Evolutionary conservation across 345 rosid genomes (phyloP).

Genomic region (Rhodamnia rubescens): DNA sequence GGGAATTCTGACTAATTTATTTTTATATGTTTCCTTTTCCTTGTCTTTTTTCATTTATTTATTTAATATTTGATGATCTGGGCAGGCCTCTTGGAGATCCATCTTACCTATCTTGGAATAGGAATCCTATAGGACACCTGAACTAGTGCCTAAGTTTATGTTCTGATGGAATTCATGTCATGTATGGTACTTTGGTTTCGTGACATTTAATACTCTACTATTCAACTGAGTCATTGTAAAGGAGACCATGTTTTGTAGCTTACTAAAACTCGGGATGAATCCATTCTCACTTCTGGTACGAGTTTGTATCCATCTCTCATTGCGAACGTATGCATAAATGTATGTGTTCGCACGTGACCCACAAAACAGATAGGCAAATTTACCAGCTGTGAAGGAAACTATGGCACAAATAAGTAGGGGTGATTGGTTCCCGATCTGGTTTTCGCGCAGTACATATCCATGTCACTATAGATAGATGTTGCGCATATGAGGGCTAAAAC

Average conservation of each 20-base stretch:
- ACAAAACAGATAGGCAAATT: not conserved
- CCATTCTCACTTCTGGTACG: not conserved
- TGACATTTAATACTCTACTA: not conserved
- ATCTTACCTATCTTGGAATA: slow-evolving; percentile 51
- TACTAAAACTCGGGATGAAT: not conserved
- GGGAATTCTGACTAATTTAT: not conserved
- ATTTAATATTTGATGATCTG: not conserved
- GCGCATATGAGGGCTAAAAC: no score
- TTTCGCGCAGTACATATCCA: no score
- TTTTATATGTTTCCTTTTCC: not conserved
- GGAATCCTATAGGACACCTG: slow-evolving; percentile 17
- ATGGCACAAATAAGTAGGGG: no score
- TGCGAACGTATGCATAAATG: not conserved
- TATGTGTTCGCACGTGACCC: not conserved
- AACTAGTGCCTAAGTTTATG: not conserved
- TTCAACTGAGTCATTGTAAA: not conserved
- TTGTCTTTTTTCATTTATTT: not conserved
- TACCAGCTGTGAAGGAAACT: not conserved
- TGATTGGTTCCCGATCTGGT: no score
- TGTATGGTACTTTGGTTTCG: not conserved
- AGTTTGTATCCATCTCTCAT: not conserved
- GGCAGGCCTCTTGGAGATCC: slow-evolving; percentile 59
- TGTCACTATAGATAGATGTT: no score
- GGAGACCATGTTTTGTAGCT: not conserved
- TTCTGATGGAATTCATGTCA: not conserved